Conservation (phyloP, 2,329 filamentous ascomycete species). For the Scopulariopsis brevicaulis region DNA sequence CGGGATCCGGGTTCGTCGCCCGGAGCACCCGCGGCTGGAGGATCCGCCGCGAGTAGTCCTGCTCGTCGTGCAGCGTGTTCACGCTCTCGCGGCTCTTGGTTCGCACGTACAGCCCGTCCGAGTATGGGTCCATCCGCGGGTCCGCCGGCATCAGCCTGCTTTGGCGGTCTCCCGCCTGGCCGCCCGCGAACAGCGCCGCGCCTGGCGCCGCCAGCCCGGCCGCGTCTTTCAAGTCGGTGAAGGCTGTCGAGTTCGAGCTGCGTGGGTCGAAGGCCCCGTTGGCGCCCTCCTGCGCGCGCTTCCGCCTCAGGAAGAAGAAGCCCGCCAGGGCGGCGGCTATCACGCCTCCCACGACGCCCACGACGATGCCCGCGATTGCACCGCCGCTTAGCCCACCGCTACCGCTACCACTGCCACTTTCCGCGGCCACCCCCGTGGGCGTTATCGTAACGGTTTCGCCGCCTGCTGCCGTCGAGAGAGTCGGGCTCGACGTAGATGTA, state of each 20-base stretch:
- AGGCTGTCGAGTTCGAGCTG: slow-evolving; percentile 37
- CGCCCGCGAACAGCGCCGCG: not conserved
- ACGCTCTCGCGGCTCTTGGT: slow-evolving; percentile 53
- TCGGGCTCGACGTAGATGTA: slow-evolving; percentile 24
- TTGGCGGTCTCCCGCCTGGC: slow-evolving; percentile 30
- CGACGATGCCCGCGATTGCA: slow-evolving; percentile 37
- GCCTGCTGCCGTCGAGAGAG: slow-evolving; percentile 31
- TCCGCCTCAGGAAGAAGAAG: slow-evolving; percentile 32
- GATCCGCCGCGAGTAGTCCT: slow-evolving; percentile 53
- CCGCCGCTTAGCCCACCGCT: slow-evolving; percentile 27
- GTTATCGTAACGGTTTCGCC: slow-evolving; percentile 4
- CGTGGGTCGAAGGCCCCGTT: not conserved
- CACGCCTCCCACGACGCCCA: slow-evolving; percentile 28
- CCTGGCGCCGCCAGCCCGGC: not conserved
- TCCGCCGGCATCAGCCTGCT: slow-evolving; percentile 48
- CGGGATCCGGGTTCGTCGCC: slow-evolving; percentile 49
- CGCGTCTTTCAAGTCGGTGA: slow-evolving; percentile 12
- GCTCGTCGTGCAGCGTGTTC: slow-evolving; percentile 51
- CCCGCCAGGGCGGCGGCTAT: slow-evolving; percentile 28
- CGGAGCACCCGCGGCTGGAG: slow-evolving; percentile 45
- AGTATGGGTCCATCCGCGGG: slow-evolving; percentile 51
- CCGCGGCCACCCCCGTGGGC: slow-evolving; percentile 6
- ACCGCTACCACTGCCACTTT: slow-evolving; percentile 5
- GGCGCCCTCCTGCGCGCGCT: slow-evolving; percentile 26
- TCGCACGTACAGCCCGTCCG: slow-evolving; percentile 42